Evolutionary conservation across 805 yeast species (phyloP), one percentile per base, ranked within the genome.

Genomic region (Zygosaccharomyces bisporus): DNA sequence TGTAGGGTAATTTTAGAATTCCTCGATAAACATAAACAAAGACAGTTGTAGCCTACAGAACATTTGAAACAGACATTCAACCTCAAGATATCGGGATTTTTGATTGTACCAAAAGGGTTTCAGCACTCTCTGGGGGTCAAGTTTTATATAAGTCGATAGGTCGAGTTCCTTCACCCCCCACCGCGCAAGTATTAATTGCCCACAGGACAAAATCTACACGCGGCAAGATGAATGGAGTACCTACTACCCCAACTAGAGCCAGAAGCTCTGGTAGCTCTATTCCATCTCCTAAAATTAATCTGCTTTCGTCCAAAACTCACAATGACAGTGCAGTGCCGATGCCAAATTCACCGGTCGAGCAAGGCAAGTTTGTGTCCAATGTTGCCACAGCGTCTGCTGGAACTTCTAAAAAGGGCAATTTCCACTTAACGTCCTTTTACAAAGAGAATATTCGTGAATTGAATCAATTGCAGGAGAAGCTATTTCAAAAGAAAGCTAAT

Each of bases 371-470:
- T 16, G 14, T 9, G 30, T 13, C 20, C 30, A 29, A 25, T 14
- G 20, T 20, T 8, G 12, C 36, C 40, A 16, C 19, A 27, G 37
- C 24, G 23, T 24, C 30, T 24, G 17, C 23, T n/a, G 37, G 24
- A n/a, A 37, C 40, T 1, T 25, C 32, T 16, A 12, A 27, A 4
- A 45, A 40, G 10, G 31, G 35, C 8, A 44, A 39, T 29, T 43
- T 51, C 12, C 60, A 57, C 36, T 43, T 64, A 44, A 56, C 66
- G 6, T 50, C 58, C 3, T 60, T 60, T 29, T 64, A 64, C 34
- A 59, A 58, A 27, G 63, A 61, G 34, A 61, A 62, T 35, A 57
- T 64, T 6, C 39, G 52, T 27, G 63, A 64, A 40, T 46, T 64
- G 18, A 61, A 58, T 36, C 53, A 56, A 6, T 41, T 62, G 27